Evolutionary conservation across 495 filamentous ascomycete species (phyloP).

Genomic region (Bacidia rubella): DNA sequence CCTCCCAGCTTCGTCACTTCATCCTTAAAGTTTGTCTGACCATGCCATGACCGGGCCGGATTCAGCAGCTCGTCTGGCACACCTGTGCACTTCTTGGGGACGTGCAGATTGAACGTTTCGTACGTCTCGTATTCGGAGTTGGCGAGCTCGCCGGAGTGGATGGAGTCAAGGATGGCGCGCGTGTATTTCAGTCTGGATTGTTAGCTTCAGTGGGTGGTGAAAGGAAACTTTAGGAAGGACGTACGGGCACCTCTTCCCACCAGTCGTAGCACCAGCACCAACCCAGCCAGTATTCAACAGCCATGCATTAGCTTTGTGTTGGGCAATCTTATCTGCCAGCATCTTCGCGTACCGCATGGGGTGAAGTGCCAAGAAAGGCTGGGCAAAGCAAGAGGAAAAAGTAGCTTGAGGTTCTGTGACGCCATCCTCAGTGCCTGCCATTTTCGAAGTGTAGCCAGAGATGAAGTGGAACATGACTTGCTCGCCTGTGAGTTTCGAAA

Average conservation of each 20-base stretch:
- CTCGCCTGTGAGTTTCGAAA: conserved; percentile 88
- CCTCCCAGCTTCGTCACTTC: conserved; percentile 80
- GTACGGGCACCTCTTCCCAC: conserved; percentile 86
- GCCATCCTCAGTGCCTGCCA: conserved; percentile 97
- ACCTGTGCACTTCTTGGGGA: conserved; percentile 72
- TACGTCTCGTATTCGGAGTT: conserved; percentile 88
- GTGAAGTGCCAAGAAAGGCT: conserved; percentile 97
- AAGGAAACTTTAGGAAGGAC: not conserved
- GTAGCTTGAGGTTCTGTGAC: conserved; percentile 94
- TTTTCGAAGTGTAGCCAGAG: conserved; percentile 98
- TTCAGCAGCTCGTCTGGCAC: conserved; percentile 89
- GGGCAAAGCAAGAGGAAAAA: conserved; percentile 98
- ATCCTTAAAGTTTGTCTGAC: conserved; percentile 57
- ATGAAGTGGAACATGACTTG: conserved; percentile 99
- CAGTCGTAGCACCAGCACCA: conserved; percentile 84
- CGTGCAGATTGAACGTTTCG: conserved; percentile 88
- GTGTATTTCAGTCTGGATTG: conserved; percentile 69
- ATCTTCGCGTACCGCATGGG: conserved; percentile 98
- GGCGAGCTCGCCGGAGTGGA: conserved; percentile 90
- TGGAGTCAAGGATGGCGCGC: conserved; percentile 92
- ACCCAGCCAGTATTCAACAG: conserved; percentile 99
- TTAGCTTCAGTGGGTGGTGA: not conserved
- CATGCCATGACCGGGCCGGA: conserved; percentile 84
- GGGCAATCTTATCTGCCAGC: conserved; percentile 92
- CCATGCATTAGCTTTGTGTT: conserved; percentile 96